Conservation (phyloP, 495 filamentous ascomycete genomes). For the Entonaema liquescens region DNA sequence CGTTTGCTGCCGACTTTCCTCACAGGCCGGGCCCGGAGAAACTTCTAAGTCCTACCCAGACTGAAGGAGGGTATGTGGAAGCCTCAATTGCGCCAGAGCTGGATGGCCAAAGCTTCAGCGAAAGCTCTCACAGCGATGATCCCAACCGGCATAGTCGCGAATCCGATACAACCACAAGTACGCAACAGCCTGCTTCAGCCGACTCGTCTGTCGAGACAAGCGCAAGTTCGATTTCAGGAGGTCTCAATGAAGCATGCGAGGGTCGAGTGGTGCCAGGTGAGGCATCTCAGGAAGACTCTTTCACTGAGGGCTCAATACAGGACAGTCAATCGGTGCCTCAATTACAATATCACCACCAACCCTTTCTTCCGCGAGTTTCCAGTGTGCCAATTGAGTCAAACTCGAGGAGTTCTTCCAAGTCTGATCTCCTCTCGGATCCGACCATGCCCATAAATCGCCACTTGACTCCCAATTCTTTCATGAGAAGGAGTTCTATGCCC, state of each 20-base stretch:
- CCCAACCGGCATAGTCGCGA: constrained; percentile 58
- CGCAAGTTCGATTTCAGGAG: constrained; percentile 58
- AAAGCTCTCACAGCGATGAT: constrained; percentile 44
- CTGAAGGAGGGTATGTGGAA: constrained; percentile 29
- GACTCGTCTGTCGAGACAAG: constrained; percentile 59
- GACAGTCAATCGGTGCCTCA: constrained; percentile 57
- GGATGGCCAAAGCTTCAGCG: constrained; percentile 47
- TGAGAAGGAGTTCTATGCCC: constrained; percentile 62
- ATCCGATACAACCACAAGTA: constrained; percentile 57
- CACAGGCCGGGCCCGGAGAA: constrained; percentile 47
- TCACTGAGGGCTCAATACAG: constrained; percentile 49
- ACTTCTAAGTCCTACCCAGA: constrained; percentile 20
- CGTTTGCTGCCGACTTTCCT: constrained; percentile 37
- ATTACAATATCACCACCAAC: constrained; percentile 66
- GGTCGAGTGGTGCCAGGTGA: constrained; percentile 49
- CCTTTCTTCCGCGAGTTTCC: constrained; percentile 50
- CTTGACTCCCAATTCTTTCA: constrained; percentile 62
- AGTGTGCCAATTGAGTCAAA: constrained; percentile 47
- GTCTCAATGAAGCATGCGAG: constrained; percentile 55
- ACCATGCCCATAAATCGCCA: constrained; percentile 62
- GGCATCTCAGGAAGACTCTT: constrained; percentile 54
- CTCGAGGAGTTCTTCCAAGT: constrained; percentile 54
- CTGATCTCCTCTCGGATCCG: constrained; percentile 54
- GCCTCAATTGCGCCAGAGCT: constrained; percentile 37
- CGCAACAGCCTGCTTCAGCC: constrained; percentile 54